Evolutionary conservation across 225 moss, liverwort and hornwort genomes (phyloP), one percentile per base, ranked within the genome.

Genomic region (Anthoceros angustus): DNA sequence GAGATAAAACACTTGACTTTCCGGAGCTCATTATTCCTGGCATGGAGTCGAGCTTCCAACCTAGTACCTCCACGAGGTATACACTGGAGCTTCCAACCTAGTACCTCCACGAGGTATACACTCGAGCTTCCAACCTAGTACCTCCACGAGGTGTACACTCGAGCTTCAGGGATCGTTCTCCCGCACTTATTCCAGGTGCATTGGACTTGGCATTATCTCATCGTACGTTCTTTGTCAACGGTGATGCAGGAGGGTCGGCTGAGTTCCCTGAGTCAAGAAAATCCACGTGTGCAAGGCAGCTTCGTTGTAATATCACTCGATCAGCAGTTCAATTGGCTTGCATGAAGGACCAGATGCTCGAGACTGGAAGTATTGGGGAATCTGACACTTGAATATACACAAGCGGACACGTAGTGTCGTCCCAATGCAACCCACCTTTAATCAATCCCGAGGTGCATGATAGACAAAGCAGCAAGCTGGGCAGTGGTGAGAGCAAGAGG

Each of bases 261-360:
- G 91, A 88, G 64, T 92, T 98, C 62, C 86, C 91, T 69, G 70
- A 84, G 70, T 79, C 91, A 71, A 88, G 95, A 66, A 98, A 87
- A 74, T 82, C 92, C 42, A 98, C 91, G 73, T 89, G 88, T 71
- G 78, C 81, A 68, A 98, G 91, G 76, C 95, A 98, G 71, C 62
- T 98, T 23, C 91, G 89, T 71, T 92, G 91, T 75, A 85, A 89
- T 68, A 88, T 92, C 16, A 89, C 87, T 72, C 84, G 84, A 71
- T 84, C 95, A 25, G 2, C 32, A 32, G 32, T 32, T 84, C 89
- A 24, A 78, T 78, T 80, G 95, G 95, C 41, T 98, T 98, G 71
- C 91, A 98, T 68, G 95, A 98, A 82, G 95, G 95, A 62, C 91
- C 92, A 74, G 95, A 98, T 76, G 60, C 76, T 40, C 80, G 91